These are phyloP conservation scores for Dioscorea zingiberensis DNA, from an alignment of 106 monocot genomes.

Conservation along the genomic window DNA sequence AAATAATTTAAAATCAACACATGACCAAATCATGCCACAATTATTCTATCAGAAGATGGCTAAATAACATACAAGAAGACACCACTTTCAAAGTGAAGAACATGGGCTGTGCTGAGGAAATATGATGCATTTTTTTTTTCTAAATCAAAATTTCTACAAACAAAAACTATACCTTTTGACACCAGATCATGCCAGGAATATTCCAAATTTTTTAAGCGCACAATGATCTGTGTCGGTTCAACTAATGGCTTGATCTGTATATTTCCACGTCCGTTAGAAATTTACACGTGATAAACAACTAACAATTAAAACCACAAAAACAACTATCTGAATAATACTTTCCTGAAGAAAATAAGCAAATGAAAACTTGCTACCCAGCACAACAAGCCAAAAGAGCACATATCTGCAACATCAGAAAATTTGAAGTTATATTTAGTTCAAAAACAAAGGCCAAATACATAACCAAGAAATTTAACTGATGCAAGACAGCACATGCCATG, in stretches of 20 bases:
- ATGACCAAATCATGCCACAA: too few species aligned
- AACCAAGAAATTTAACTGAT: background rate
- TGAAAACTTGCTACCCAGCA: slow-evolving; percentile 78
- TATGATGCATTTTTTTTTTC: too few species aligned
- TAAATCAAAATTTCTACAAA: background rate
- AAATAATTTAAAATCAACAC: too few species aligned
- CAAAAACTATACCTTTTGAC: slow-evolving; percentile 53
- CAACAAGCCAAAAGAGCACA: slow-evolving; percentile 66
- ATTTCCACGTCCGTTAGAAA: slow-evolving; percentile 1
- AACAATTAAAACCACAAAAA: background rate
- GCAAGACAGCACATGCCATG: background rate
- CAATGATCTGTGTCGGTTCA: slow-evolving; percentile 57
- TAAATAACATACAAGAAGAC: too few species aligned
- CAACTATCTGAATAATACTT: slow-evolving; percentile 9
- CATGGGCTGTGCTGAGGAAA: too few species aligned
- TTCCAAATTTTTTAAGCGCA: slow-evolving; percentile 28
- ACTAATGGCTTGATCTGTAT: slow-evolving; percentile 91
- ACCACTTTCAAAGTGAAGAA: too few species aligned
- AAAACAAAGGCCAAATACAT: background rate
- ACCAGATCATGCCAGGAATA: slow-evolving; percentile 92
- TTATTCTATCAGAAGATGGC: too few species aligned
- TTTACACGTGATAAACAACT: background rate
- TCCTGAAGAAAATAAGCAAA: slow-evolving; percentile 93
- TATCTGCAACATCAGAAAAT: slow-evolving; percentile 47
- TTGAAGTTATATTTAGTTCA: background rate